Conservation (phyloP, 495 filamentous ascomycete species). For the Penicillium ochrochloron region DNA sequence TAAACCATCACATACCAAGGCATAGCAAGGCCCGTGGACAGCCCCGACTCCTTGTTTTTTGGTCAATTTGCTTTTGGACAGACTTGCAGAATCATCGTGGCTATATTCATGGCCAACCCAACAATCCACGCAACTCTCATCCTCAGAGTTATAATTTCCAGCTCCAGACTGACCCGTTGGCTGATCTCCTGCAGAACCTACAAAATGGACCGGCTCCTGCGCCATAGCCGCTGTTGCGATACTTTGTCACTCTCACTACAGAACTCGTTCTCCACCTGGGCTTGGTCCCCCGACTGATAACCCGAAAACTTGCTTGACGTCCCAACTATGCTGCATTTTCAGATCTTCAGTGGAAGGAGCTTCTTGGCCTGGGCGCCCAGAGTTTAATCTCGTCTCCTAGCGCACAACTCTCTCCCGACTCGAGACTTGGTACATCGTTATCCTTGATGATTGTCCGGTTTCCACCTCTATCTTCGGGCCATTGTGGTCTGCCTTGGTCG, state of each 20-base stretch:
- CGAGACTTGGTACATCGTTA: background rate
- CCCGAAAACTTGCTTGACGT: conserved; percentile 2
- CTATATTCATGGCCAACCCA: background rate
- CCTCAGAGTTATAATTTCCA: background rate
- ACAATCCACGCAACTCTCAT: background rate
- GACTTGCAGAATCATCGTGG: background rate
- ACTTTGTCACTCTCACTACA: background rate
- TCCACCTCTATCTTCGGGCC: background rate
- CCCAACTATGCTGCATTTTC: conserved; percentile 24
- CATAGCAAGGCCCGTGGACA: background rate
- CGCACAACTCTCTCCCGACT: background rate
- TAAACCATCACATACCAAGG: conserved; percentile 20
- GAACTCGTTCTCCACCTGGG: background rate
- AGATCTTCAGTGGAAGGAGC: conserved; percentile 10
- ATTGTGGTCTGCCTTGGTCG: background rate
- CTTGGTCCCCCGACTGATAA: background rate
- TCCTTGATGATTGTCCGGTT: background rate
- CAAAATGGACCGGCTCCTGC: background rate
- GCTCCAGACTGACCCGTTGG: background rate
- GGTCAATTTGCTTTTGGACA: background rate
- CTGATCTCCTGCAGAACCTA: too few species aligned
- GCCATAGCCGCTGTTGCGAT: conserved; percentile 2
- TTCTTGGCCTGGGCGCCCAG: background rate
- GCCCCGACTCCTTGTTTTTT: conserved; percentile 10
- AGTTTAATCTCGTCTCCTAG: background rate